Evolutionary conservation across 495 filamentous ascomycete genomes (phyloP), one percentile per base, ranked within the genome.

Genomic region (Niebla homalea): DNA sequence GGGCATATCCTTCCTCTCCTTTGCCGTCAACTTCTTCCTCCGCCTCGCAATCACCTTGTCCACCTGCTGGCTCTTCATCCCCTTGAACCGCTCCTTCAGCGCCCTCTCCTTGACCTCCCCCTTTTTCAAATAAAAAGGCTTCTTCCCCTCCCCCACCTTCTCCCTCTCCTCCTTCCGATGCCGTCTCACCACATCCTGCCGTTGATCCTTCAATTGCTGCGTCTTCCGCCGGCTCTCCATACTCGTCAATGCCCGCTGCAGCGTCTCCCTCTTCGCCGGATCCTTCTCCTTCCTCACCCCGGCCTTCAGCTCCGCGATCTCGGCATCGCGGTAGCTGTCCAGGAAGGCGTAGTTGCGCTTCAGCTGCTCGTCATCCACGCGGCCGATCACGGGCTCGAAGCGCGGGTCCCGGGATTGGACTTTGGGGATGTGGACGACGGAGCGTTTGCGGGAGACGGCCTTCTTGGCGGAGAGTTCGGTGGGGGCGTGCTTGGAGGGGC

Each of bases 61-160:
- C 39, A 87, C 73, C 64, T 96, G 79, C 67, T 79, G 81, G 44
- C 80, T 81, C 68, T 83, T 87, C 77, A 97, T 78, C 48, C 75
- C 77, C 53, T 77, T 70, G 59, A 83, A 96, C 64, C 83, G 80
- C 58, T 94, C 81, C 53, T 85, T 64, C 51, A 94, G 66, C 25
- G 87, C 70, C 62, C 80, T 65, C 68, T 88, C 88, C 79, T 93
- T 94, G 67, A 88, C 73, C 67, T 95, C 89, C 51, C 77, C 79
- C 66, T 83, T 79, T 76, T 97, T 97, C 55, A 96, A 69, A 62
- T 83, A 94, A 61, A 89, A 98, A 5, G 90, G 89, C 72, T 80
- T 80, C 78, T 97, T 95, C 20, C 92, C 92, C 67, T 88, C 76
- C 57, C 72, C 75, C 25, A 97, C 78, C 48, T 83, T 64, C 64